Evolutionary conservation across 2,329 filamentous ascomycete genomes (phyloP).

Genomic region (Cladosporium oxysporum): DNA sequence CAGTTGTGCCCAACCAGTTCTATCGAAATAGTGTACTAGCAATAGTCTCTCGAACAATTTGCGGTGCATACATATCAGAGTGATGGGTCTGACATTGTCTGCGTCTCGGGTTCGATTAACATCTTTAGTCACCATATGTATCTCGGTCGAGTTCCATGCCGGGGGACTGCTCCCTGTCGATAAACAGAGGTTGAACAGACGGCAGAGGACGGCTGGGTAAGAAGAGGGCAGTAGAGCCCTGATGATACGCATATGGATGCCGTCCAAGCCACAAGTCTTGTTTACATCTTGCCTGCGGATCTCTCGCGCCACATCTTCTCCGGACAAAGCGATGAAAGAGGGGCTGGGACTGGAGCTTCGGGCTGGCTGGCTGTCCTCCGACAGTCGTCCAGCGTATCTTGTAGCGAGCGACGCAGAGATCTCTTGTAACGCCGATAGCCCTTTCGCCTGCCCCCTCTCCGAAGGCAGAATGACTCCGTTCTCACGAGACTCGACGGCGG

Average conservation of each 20-base stretch:
- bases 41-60: constrained; percentile 6
- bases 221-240: neutral
- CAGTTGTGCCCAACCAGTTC: neutral
- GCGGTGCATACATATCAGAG: neutral
- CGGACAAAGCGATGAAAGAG: neutral
- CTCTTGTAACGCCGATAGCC: constrained; percentile 1
- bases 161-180: neutral
- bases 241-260: neutral
- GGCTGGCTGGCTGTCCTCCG: neutral
- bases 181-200: neutral
- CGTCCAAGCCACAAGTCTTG: neutral
- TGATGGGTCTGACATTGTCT: constrained; percentile 4
- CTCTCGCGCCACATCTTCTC: neutral
- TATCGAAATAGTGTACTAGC: neutral
- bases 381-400: neutral
- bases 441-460: neutral
- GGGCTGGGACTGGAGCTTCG: neutral
- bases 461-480: neutral
- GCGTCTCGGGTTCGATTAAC: neutral
- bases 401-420: neutral
- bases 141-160: neutral
- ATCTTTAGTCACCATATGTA: too few relatives aligned
- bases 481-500: too few relatives aligned
- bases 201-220: neutral
- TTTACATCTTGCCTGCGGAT: neutral